phyloP scores from a whole-genome alignment of 176 grass and related monocot genomes.

The Zoysia pacifica region DNA sequence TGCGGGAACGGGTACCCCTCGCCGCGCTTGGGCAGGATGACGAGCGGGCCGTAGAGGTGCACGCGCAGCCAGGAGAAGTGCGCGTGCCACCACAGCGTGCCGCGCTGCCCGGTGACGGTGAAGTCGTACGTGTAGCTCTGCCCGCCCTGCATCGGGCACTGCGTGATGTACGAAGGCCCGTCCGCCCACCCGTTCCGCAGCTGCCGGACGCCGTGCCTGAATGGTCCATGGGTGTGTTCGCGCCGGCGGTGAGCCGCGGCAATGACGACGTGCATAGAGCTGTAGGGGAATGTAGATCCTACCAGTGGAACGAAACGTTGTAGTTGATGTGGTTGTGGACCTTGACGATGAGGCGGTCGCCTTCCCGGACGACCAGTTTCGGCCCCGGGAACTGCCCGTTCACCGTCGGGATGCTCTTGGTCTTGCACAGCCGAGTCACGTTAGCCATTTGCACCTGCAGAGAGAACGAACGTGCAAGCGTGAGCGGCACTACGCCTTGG shows the following conservation, averaged over 20 bases:
- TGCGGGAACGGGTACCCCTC: constrained; percentile 64
- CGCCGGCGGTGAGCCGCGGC: neutral
- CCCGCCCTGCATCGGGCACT: constrained; percentile 72
- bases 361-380: constrained; percentile 52
- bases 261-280: too few relatives aligned
- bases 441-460: constrained; percentile 60
- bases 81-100: constrained; percentile 92
- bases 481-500: neutral
- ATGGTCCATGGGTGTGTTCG: neutral
- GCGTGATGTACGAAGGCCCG: constrained; percentile 72
- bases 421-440: constrained; percentile 72
- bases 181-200: constrained; percentile 69
- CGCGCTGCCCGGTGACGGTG: constrained; percentile 57
- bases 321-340: constrained; percentile 69
- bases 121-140: constrained; percentile 65
- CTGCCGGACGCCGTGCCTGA: constrained; percentile 77
- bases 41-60: constrained; percentile 64
- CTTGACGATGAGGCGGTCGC: constrained; percentile 68
- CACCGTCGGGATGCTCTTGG: constrained; percentile 77
- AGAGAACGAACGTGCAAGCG: neutral
- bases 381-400: constrained; percentile 83
- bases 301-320: constrained; percentile 88
- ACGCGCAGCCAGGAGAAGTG: constrained; percentile 83
- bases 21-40: constrained; percentile 63
- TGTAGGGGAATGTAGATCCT: neutral